Percentiles rank a stretch among this genome's conserved stretches.
Conservation (phyloP, 768 basidiomycete genomes). For the Boletus huronensis region DNA sequence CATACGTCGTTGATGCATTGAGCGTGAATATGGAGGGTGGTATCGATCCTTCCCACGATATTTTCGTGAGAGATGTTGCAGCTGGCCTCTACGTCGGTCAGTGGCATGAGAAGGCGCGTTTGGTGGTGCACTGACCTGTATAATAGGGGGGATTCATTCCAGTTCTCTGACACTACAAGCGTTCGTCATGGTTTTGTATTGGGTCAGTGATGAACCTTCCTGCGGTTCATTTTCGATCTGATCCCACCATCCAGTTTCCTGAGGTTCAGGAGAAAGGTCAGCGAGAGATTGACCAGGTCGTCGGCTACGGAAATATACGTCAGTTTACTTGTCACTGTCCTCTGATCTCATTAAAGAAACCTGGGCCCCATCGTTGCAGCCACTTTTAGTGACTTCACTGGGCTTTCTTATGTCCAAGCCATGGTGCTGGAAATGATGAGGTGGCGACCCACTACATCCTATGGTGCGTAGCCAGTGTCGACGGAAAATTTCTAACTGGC, state of each 20-base stretch:
- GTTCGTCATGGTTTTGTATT: not conserved
- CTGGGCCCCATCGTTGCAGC: not conserved
- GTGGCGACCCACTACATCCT: conserved; percentile 1
- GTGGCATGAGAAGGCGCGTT: not conserved
- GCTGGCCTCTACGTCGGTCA: conserved; percentile 2
- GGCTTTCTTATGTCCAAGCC: conserved; percentile 3
- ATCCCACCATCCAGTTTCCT: not conserved
- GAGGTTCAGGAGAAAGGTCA: conserved; percentile 2
- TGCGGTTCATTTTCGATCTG: not conserved
- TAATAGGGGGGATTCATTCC: not conserved
- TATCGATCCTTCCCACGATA: not conserved
- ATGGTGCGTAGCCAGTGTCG: not conserved
- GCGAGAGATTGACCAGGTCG: not conserved
- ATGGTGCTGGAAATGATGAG: conserved; percentile 8
- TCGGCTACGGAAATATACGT: conserved; percentile 4
- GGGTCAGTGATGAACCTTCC: not conserved
- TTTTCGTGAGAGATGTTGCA: conserved; percentile 1
- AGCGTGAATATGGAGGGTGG: not conserved
- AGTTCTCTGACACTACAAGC: conserved; percentile 5
- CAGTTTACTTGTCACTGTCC: not conserved
- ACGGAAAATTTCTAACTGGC: not conserved
- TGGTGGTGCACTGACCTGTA: not conserved
- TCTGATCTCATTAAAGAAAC: not conserved
- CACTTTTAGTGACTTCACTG: not conserved
- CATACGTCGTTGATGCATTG: conserved; percentile 1